Evolutionary conservation across 116 monocot genomes (phyloP), one percentile per base, ranked within the genome.

Genomic region (Phalaenopsis hybrid): DNA sequence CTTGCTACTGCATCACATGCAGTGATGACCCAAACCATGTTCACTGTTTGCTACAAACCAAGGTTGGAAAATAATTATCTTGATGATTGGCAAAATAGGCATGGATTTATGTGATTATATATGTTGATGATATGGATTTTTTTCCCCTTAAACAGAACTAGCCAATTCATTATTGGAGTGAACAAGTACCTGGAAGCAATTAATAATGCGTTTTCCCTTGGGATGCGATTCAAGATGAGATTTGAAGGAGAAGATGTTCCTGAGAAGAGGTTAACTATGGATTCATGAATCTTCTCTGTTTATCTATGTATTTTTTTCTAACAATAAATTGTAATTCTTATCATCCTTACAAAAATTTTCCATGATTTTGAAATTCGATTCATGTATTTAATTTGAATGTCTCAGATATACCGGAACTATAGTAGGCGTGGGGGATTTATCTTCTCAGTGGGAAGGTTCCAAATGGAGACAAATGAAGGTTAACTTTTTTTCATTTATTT

Each of bases 1-100:
- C 94, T 94, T 78, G 94, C 94, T 7, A 91, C 94, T 20, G 94
- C 94, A 16, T 94, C 94, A 1, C 89, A 86, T 58, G 86, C 86
- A 33, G 80, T 91, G 31, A 79, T 57, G 31, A 85, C 89, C 8
- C 81, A 86, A 48, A 82, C 89, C 1, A 68, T 91, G 10, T 91
- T 91, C 77, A 85, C 85, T 34, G 91, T 91, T 33, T 89, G 81
- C 79, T 91, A 91, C 81, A 91, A 89, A 76, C 89, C 88, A 72
- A 92, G 90, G 92, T 92, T 81, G 80, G 63, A 82, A 45, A 73
- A 16, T 15, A 31, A 0, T 55, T 41, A 25, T n/a, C 4, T 44
- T 13, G 41, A 48, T 48, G 48, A 10, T 48, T 48, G 48, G 4
- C 8, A 48, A 48, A 48, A 6, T 48, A 48, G 10, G 1, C 1